Conservation (phyloP, 2,329 filamentous ascomycete genomes). For the Fusarium sp. region DNA sequence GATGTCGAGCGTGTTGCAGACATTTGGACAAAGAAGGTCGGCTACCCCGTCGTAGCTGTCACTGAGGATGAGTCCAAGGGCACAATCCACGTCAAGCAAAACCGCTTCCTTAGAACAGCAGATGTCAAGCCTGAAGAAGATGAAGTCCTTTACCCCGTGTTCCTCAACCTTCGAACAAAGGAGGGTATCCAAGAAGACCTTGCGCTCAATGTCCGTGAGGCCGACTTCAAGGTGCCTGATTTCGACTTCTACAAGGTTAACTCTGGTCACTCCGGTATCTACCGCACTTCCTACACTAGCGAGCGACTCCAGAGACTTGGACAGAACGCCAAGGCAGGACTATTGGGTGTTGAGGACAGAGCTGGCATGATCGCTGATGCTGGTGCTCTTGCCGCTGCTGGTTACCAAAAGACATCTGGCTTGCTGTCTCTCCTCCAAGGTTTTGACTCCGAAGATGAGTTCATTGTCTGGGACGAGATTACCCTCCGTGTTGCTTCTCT, state of each 20-base stretch:
- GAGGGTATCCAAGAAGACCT: constrained; percentile 83
- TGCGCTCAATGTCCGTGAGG: constrained; percentile 72
- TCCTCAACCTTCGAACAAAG: constrained; percentile 86
- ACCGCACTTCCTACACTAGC: constrained; percentile 88
- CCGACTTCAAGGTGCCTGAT: constrained; percentile 79
- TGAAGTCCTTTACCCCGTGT: constrained; percentile 86
- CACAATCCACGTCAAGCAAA: constrained; percentile 90
- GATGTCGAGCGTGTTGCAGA: constrained; percentile 91
- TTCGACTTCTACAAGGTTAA: constrained; percentile 97
- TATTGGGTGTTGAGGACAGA: constrained; percentile 88
- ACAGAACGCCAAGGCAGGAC: constrained; percentile 76
- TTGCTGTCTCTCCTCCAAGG: constrained; percentile 86
- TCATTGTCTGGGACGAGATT: constrained; percentile 96
- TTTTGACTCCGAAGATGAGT: constrained; percentile 85
- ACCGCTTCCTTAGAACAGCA: constrained; percentile 91
- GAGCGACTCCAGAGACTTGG: constrained; percentile 89
- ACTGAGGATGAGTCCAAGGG: constrained; percentile 72
- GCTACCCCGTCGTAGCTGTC: constrained; percentile 90
- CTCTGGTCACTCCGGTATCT: constrained; percentile 92
- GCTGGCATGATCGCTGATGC: constrained; percentile 96
- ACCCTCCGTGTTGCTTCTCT: constrained; percentile 81
- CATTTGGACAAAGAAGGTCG: constrained; percentile 97
- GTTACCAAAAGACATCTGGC: constrained; percentile 93
- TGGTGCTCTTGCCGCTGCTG: constrained; percentile 87
- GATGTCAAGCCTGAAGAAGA: constrained; percentile 96